A percentile compares a stretch with the other conserved stretches of the same genome.
Conservation (phyloP, 371 early-diverging fungal genomes). For the Rhizopus sp. region DNA sequence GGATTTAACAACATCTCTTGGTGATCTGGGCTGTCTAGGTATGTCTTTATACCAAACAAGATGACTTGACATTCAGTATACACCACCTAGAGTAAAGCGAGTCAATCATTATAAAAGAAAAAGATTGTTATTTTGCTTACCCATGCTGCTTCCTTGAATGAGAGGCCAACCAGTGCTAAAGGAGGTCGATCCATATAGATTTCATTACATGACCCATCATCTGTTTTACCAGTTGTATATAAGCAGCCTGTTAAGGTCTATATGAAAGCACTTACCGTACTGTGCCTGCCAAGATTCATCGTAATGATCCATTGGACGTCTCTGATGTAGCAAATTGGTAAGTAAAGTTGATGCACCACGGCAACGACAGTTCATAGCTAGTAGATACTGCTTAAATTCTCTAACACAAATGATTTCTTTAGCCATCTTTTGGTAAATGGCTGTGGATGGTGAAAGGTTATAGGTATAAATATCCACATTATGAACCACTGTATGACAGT, state of each 20-base stretch:
- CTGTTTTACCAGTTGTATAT: constrained; percentile 14
- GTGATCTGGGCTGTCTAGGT: constrained; percentile 19
- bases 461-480: constrained; percentile 68
- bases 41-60: constrained; percentile 62
- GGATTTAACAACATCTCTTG: constrained; percentile 67
- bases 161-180: constrained; percentile 53
- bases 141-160: constrained; percentile 65
- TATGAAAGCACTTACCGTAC: constrained; percentile 49
- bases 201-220: constrained; percentile 74
- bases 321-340: constrained; percentile 68
- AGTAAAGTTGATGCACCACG: constrained; percentile 69
- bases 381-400: constrained; percentile 71
- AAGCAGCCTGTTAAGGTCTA: background rate
- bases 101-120: too few relatives aligned
- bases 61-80: constrained; percentile 75
- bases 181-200: constrained; percentile 60
- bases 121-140: constrained; percentile 21
- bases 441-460: constrained; percentile 69
- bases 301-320: constrained; percentile 59
- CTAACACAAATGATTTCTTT: constrained; percentile 69
- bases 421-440: constrained; percentile 65
- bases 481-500: constrained; percentile 49
- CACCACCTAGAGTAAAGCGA: constrained; percentile 33
- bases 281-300: constrained; percentile 76
- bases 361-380: constrained; percentile 70